Evolutionary conservation across 129 eudicot genomes (phyloP), one percentile per base, ranked within the genome.

Genomic region (Flaveria robusta): DNA sequence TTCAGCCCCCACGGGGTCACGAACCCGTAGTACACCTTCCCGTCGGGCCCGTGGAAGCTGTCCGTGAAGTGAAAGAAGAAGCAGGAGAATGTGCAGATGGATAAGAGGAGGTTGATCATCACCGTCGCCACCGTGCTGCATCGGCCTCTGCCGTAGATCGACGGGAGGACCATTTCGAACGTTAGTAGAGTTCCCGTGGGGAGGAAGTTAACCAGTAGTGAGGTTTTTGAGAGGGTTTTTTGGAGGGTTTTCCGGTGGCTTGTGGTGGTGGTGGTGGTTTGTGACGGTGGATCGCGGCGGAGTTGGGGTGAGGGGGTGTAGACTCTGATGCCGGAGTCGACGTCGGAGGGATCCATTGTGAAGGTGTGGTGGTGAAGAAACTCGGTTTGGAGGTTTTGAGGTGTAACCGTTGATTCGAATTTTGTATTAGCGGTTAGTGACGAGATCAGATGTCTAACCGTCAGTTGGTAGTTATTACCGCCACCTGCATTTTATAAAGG

Each of bases 61-160:
- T 93, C 98, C 1, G 98, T 93, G 86, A 93, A 93, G 82, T 93
- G 98, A 75, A 93, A 93, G 86, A 93, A 93, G 83, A 93, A 88
- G 85, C 98, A 93, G 1, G 97, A 93, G 19, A 90, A 79, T 0
- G 86, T 66, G 81, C 97, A 93, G 3, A 93, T 80, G 42, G 72
- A 50, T 7, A 93, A 81, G 2, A 93, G 88, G 54, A 72, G 8
- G 66, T 66, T 24, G 70, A 91, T 90, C 98, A 93, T 90, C 51
- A 80, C 73, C n/a, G 92, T 88, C 43, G 82, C 81, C 0, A 88
- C 97, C 2, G 79, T 59, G 20, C 91, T 75, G 83, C 97, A 93
- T 10, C 79, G 76, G 9, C 91, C 91, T 26, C 54, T 72, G 64
- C 84, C 83, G 75, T 90, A 90, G 15, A 93, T 60, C 3, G 98